Percentiles rank a stretch among this genome's conserved stretches.
These are phyloP conservation scores for Eudorina sp. DNA, from an alignment of 139 green algal species.

Conservation along the genomic window DNA sequence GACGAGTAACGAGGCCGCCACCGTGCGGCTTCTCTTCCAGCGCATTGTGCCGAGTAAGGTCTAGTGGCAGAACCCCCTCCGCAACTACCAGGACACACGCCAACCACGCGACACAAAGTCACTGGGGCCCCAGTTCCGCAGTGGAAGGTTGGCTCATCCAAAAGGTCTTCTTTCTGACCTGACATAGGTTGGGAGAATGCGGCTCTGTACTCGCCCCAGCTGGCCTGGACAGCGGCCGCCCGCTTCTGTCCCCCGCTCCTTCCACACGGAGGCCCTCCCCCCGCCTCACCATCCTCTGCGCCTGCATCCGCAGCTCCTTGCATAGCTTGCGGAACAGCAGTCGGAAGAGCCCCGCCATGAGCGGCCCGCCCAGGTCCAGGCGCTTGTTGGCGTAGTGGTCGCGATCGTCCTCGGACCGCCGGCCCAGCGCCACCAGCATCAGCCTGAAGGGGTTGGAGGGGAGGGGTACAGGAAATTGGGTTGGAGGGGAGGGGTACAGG, in stretches of 20 bases:
- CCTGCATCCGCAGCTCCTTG: conserved; percentile 91
- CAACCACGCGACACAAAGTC: too few relatives aligned
- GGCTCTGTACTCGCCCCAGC: background rate
- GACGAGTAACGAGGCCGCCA: too few relatives aligned
- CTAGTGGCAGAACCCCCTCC: too few relatives aligned
- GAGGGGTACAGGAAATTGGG: background rate
- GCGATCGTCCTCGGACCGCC: conserved; percentile 88
- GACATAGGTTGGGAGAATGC: too few relatives aligned
- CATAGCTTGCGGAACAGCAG: conserved; percentile 95
- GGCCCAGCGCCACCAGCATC: conserved; percentile 85
- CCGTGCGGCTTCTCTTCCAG: too few relatives aligned
- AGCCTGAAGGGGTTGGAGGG: conserved; percentile 66
- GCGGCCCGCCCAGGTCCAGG: conserved; percentile 90
- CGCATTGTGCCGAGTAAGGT: too few relatives aligned
- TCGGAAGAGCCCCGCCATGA: conserved; percentile 90
- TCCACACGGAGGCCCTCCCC: background rate
- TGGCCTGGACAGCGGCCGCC: background rate
- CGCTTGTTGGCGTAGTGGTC: conserved; percentile 99
- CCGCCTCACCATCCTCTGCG: conserved; percentile 74
- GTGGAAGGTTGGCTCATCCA: too few relatives aligned
- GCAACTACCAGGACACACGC: too few relatives aligned
- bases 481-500: background rate
- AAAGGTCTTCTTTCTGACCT: too few relatives aligned
- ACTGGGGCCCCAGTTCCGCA: too few relatives aligned
- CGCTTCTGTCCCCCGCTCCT: background rate